phyloP scores from a whole-genome alignment of 2,329 filamentous ascomycete species.

The Rhinocladiella similis region DNA sequence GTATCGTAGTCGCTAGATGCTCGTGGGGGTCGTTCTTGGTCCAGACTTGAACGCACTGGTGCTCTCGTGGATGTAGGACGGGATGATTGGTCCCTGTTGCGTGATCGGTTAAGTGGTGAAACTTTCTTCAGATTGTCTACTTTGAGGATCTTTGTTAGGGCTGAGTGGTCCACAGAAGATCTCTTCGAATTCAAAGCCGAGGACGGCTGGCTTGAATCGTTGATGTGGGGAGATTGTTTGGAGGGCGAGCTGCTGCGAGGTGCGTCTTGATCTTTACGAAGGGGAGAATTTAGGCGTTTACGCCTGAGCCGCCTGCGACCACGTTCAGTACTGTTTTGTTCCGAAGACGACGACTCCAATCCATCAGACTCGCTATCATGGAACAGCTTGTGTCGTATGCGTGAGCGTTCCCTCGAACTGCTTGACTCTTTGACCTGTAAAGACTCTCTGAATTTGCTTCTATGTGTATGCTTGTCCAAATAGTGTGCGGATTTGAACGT shows the following conservation, averaged over 20 bases:
- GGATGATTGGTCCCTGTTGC: conserved; percentile 14
- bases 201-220: conserved; percentile 21
- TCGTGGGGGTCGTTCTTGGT: conserved; percentile 26
- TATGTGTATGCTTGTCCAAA: conserved; percentile 8
- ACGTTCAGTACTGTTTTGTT: conserved; percentile 13
- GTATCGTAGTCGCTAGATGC: conserved; percentile 47
- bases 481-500: conserved; percentile 28
- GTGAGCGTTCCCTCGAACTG: conserved; percentile 18
- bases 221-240: conserved; percentile 5
- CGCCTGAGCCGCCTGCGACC: conserved; percentile 22
- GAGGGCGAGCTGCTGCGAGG: conserved; percentile 1
- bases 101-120: conserved; percentile 14
- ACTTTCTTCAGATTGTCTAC: conserved; percentile 16
- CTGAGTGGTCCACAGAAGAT: conserved; percentile 21
- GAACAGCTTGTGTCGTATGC: conserved; percentile 18
- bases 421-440: conserved; percentile 18
- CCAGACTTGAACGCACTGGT: conserved; percentile 17
- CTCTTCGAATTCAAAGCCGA: conserved; percentile 24
- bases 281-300: conserved; percentile 12
- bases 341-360: conserved; percentile 21
- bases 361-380: conserved; percentile 20
- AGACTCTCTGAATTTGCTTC: conserved; percentile 23
- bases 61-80: conserved; percentile 6
- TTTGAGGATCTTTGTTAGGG: conserved; percentile 17
- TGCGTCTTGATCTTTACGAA: neutral